These are phyloP conservation scores for Dactylellina leptospora DNA, from an alignment of 2,329 filamentous ascomycete species.

Conservation along the genomic window DNA sequence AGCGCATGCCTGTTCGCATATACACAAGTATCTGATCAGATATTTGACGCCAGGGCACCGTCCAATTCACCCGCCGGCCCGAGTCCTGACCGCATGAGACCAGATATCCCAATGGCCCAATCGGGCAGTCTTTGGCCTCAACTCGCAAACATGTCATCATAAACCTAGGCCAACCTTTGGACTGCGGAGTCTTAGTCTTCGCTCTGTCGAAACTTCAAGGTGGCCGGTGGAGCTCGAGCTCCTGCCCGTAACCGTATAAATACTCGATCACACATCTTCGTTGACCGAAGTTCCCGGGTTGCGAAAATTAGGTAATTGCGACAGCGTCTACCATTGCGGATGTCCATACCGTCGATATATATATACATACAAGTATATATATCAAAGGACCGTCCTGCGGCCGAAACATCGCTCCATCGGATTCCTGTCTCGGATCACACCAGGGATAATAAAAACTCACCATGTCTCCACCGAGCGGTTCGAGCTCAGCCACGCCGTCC, in stretches of 20 bases:
- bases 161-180: not conserved
- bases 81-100: slow-evolving; percentile 35
- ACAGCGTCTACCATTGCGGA: not conserved
- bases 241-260: not conserved
- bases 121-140: slow-evolving; percentile 40
- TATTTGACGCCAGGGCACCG: no score
- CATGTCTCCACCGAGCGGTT: slow-evolving; percentile 27
- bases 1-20: no score
- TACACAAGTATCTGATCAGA: no score
- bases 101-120: slow-evolving; percentile 37
- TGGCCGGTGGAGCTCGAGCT: slow-evolving; percentile 20
- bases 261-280: not conserved
- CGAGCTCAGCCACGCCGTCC: slow-evolving; percentile 33
- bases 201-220: slow-evolving; percentile 27
- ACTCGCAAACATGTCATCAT: slow-evolving; percentile 23
- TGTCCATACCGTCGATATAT: not conserved
- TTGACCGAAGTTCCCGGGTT: not conserved
- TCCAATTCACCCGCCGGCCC: slow-evolving; percentile 51
- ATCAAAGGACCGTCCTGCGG: slow-evolving; percentile 32
- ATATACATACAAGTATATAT: slow-evolving; percentile 4
- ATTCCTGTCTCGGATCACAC: slow-evolving; percentile 2
- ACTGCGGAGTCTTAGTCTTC: slow-evolving; percentile 3
- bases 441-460: slow-evolving; percentile 5
- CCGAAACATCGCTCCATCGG: slow-evolving; percentile 33
- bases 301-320: not conserved